Evolutionary conservation across 495 filamentous ascomycete species (phyloP), one percentile per base, ranked within the genome.

Genomic region (Niebla homalea): DNA sequence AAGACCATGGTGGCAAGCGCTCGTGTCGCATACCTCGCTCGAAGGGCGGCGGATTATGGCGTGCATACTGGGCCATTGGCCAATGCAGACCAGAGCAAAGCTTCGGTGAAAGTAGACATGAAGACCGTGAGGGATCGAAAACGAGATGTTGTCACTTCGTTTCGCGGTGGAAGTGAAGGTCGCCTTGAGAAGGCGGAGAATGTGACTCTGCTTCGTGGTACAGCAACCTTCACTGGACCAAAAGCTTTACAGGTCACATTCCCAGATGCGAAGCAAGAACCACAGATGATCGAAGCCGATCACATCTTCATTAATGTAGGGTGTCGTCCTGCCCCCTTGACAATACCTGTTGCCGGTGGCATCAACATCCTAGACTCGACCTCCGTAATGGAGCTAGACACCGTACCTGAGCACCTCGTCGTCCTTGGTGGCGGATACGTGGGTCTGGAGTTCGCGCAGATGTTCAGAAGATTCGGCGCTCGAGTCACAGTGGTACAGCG

Each of bases 1-100:
- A 76, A 76, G 52, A 74, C 73, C 5, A 65, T 75, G 64, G 67
- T 75, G 32, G 68, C 71, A 18, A 68, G 63, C 44, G 73, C 69
- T 5, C 60, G 69, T 3, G 64, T 68, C 0, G 72, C 71, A 10
- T 64, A 77, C 59, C 54, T 72, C 8, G 57, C 64, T 6, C 48
- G 60, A 0, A 58, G 68, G 5, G 62, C 62, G 2, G 49, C 48
- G n/a, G 66, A 75, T n/a, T 75, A 72, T 54, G 73, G 73, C 11
- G 57, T 76, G 8, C 52, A 63, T 37, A 54, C 40, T 47, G 16
- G 56, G 50, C 12, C 6, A 32, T 32, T 11, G 5, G 12, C 26
- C 7, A 11, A 11, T 3, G 29, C 29, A 32, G 29, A 32, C 29
- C 3, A 32, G 29, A 39, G 19, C 29, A 22, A 32, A 3, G 41